These are phyloP conservation scores for Daldinia decipiens DNA, from an alignment of 495 filamentous ascomycete genomes.

Conservation along the genomic window DNA sequence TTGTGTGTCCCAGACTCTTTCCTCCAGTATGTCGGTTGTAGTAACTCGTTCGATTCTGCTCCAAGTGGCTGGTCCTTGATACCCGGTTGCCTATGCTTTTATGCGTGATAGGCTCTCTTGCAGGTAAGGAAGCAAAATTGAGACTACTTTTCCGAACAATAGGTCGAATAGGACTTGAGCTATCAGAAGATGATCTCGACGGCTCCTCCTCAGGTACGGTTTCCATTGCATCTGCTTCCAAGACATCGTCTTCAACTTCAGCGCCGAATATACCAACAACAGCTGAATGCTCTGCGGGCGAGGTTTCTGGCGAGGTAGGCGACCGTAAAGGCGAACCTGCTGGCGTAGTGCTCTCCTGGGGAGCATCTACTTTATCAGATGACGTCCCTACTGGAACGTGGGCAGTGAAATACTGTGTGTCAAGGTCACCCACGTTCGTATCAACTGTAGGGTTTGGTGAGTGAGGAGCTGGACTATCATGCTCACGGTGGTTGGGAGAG, in stretches of 20 bases:
- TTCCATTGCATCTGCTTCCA: conserved; percentile 47
- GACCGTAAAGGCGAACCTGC: conserved; percentile 40
- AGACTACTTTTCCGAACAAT: conserved; percentile 88
- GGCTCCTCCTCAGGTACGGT: conserved; percentile 63
- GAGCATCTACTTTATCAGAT: conserved; percentile 20
- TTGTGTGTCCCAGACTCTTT: conserved; percentile 64
- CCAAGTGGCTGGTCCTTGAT: conserved; percentile 83
- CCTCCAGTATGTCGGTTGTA: conserved; percentile 71
- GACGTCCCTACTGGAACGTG: conserved; percentile 21
- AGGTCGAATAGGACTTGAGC: conserved; percentile 61
- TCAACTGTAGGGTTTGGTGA: conserved; percentile 34
- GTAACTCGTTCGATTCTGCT: conserved; percentile 71
- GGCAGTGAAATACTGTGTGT: conserved; percentile 43
- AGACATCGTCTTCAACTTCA: conserved; percentile 28
- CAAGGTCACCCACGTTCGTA: conserved; percentile 24
- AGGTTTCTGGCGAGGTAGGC: conserved; percentile 34
- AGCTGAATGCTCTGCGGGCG: conserved; percentile 42
- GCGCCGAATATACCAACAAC: conserved; percentile 12
- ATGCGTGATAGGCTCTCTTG: conserved; percentile 84
- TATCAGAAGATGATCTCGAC: conserved; percentile 59
- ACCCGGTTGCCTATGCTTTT: conserved; percentile 77
- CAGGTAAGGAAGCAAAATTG: conserved; percentile 90
- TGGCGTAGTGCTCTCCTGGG: conserved; percentile 46
- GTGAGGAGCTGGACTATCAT: conserved; percentile 25
- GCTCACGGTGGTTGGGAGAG: conserved; percentile 22